Evolutionary conservation across 192 early-diverging fungal genomes (phyloP).

Genomic region (Backusella circina): DNA sequence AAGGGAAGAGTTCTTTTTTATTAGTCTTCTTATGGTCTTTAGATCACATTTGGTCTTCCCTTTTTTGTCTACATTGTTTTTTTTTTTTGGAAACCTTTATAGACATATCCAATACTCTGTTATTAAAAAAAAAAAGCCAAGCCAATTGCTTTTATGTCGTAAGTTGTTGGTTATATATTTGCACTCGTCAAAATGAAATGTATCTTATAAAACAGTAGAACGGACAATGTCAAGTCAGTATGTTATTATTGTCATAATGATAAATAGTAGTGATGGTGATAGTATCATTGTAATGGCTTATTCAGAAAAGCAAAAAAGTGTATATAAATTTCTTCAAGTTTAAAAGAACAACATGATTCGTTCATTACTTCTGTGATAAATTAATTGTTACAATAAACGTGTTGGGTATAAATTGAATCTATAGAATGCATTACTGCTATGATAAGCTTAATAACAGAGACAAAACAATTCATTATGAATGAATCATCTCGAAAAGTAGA

Average conservation of each 20-base stretch:
- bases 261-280: not conserved
- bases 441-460: not conserved
- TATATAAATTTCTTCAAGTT: not conserved
- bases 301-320: not conserved
- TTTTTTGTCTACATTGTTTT: not conserved
- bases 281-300: not conserved
- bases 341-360: not conserved
- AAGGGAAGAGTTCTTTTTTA: not conserved
- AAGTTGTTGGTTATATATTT: not conserved
- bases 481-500: too few species aligned
- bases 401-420: not conserved
- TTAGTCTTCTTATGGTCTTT: not conserved
- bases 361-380: not conserved
- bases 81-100: not conserved
- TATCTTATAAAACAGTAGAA: not conserved
- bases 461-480: too few species aligned
- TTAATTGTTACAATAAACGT: conserved; percentile 3
- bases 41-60: not conserved
- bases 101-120: not conserved
- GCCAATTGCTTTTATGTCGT: not conserved
- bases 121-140: not conserved
- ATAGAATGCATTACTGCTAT: not conserved
- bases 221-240: not conserved
- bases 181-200: not conserved
- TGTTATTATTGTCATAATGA: not conserved